Evolutionary conservation across 1,284 basidiomycete genomes (phyloP), one percentile per base, ranked within the genome.

Genomic region (Grifola frondosa): DNA sequence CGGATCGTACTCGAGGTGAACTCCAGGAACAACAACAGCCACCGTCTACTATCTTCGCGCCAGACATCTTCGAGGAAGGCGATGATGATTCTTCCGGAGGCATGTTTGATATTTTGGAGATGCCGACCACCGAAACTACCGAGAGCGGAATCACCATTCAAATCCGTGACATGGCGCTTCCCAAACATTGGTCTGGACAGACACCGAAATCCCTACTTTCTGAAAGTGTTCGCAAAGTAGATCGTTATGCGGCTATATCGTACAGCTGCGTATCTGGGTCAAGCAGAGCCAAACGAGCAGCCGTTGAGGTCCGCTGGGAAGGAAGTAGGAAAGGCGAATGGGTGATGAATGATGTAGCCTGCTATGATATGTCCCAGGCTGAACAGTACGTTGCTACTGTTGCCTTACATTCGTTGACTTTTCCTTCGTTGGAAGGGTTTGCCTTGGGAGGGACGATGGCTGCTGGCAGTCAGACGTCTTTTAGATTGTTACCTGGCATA

Each of bases 301-400:
- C 78, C 22, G 74, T 93, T 28, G 79, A 70, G 44, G 76, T 95
- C 44, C 73, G 81, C 15, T 94, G 91, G 89, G 73, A 79, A 35
- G 76, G 76, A 12, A 75, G 71, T 24, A 77, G 75, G 50, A 67
- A 73, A 17, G 78, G 83, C 43, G 77, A 84, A 37, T 96, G 89
- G 84, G 65, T 64, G 13, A 97, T 98, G 91, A 81, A 87, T 2
- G 83, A 91, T 46, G 70, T 91, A 29, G 94, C 89, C 4, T 97
- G 96, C 60, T 71, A 80, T 31, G 80, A 88, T 48, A 75, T 82
- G 44, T 61, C 61, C 1, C 91, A 98, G 59, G 93, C 96, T 4
- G 91, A 95, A 59, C 87, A 98, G 58, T 97, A 93, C 58, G 78
- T 97, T 40, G 81, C 96, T 2, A 90, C 89, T 3, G 67, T 96